Evolutionary conservation across 2,329 filamentous ascomycete species (phyloP).

Genomic region (Neofusicoccum parvum): DNA sequence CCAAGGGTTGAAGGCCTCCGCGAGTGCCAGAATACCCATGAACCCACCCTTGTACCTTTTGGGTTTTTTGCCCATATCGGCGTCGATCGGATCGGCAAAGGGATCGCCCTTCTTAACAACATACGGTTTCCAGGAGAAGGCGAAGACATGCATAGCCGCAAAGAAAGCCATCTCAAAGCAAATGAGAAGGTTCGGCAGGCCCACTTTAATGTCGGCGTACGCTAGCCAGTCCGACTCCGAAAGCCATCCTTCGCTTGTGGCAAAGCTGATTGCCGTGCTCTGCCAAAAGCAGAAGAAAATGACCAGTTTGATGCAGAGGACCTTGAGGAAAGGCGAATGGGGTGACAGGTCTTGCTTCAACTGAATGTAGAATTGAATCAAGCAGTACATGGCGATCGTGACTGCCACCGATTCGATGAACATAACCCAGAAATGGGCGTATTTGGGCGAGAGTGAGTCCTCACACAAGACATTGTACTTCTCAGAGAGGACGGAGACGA

Average conservation of each 20-base stretch:
- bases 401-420: slow-evolving; percentile 72
- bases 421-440: slow-evolving; percentile 83
- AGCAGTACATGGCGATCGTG: slow-evolving; percentile 82
- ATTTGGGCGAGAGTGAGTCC: slow-evolving; percentile 73
- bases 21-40: slow-evolving; percentile 65
- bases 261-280: slow-evolving; percentile 58
- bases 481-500: slow-evolving; percentile 74
- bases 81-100: slow-evolving; percentile 30
- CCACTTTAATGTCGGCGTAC: slow-evolving; percentile 77
- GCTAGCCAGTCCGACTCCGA: slow-evolving; percentile 64
- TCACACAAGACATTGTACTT: slow-evolving; percentile 74
- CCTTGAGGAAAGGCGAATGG: slow-evolving; percentile 75
- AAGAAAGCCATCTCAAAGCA: slow-evolving; percentile 87
- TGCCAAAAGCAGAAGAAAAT: slow-evolving; percentile 95
- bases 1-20: slow-evolving; percentile 77
- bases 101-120: slow-evolving; percentile 33
- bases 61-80: slow-evolving; percentile 19
- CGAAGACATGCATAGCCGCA: slow-evolving; percentile 75
- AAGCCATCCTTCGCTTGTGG: slow-evolving; percentile 64
- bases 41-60: slow-evolving; percentile 48
- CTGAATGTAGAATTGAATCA: slow-evolving; percentile 86
- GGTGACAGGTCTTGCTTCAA: slow-evolving; percentile 68
- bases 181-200: slow-evolving; percentile 75
- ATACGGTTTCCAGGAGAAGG: slow-evolving; percentile 78
- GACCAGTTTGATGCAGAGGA: slow-evolving; percentile 84